These are phyloP conservation scores for Prototheca cutis DNA, from an alignment of 163 green algal genomes.

Conservation along the genomic window DNA sequence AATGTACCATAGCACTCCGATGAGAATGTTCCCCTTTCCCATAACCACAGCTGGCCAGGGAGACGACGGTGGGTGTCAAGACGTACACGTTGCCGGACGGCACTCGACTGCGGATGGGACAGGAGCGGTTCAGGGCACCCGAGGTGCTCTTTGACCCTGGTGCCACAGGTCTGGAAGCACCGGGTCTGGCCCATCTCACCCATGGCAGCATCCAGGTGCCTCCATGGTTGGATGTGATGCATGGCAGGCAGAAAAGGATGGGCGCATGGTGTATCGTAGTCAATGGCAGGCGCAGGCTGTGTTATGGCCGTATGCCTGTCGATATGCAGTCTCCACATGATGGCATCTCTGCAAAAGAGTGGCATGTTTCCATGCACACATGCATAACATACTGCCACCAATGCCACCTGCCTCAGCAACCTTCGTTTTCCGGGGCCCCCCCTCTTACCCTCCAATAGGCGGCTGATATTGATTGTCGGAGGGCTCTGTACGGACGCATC, in stretches of 20 bases:
- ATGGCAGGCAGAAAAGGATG: too few species aligned
- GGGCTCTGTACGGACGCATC: neutral
- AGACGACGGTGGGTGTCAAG: neutral
- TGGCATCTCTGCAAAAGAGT: neutral
- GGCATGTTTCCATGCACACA: neutral
- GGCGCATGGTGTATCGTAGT: too few species aligned
- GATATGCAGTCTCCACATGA: neutral
- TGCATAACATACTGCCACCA: neutral
- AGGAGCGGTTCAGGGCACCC: neutral
- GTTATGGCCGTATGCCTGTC: neutral
- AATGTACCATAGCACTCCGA: neutral
- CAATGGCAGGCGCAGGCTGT: neutral
- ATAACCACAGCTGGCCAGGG: neutral
- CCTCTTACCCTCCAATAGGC: too few species aligned
- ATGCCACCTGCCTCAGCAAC: neutral
- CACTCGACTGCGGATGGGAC: neutral
- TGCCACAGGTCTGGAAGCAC: neutral
- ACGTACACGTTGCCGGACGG: neutral
- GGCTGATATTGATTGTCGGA: neutral
- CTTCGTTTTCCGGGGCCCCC: too few species aligned
- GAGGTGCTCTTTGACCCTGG: neutral
- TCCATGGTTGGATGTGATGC: too few species aligned
- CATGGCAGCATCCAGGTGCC: neutral
- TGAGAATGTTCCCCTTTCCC: neutral
- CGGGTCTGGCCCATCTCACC: neutral